A percentile compares a stretch with the other conserved stretches of the same genome.
phyloP scores from a whole-genome alignment of 805 yeast genomes.

The Isabelozyma gotoi region DNA sequence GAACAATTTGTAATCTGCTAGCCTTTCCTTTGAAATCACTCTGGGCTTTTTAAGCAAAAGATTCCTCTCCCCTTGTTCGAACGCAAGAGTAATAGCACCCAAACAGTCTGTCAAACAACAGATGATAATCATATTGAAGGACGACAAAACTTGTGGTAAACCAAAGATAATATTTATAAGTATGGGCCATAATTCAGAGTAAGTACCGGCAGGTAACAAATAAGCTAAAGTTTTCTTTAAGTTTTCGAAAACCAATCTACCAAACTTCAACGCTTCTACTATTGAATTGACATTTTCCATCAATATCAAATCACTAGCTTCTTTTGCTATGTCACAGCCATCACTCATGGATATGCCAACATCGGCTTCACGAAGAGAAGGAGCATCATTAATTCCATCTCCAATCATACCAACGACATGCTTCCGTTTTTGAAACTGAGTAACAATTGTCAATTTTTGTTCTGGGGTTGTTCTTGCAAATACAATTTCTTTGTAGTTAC shows the following conservation, averaged over 20 bases:
- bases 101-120: conserved; percentile 48
- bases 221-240: conserved; percentile 47
- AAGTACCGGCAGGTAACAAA: conserved; percentile 53
- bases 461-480: conserved; percentile 46
- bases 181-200: conserved; percentile 52
- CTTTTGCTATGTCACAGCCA: conserved; percentile 37
- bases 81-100: conserved; percentile 44
- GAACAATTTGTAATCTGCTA: conserved; percentile 38
- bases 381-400: conserved; percentile 36
- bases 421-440: conserved; percentile 38
- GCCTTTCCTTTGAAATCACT: conserved; percentile 37
- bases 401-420: conserved; percentile 36
- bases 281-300: conserved; percentile 24
- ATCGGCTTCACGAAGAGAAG: conserved; percentile 35
- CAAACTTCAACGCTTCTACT: conserved; percentile 37
- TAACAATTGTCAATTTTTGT: conserved; percentile 50
- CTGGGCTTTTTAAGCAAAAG: conserved; percentile 43
- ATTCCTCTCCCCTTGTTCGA: conserved; percentile 44
- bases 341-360: conserved; percentile 23
- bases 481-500: conserved; percentile 39
- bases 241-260: conserved; percentile 50
- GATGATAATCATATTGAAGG: conserved; percentile 52
- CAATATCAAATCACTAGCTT: conserved; percentile 33
- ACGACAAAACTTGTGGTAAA: conserved; percentile 47
- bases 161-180: conserved; percentile 48